phyloP scores from a whole-genome alignment of 495 filamentous ascomycete genomes.

The Trichoderma reesei region DNA sequence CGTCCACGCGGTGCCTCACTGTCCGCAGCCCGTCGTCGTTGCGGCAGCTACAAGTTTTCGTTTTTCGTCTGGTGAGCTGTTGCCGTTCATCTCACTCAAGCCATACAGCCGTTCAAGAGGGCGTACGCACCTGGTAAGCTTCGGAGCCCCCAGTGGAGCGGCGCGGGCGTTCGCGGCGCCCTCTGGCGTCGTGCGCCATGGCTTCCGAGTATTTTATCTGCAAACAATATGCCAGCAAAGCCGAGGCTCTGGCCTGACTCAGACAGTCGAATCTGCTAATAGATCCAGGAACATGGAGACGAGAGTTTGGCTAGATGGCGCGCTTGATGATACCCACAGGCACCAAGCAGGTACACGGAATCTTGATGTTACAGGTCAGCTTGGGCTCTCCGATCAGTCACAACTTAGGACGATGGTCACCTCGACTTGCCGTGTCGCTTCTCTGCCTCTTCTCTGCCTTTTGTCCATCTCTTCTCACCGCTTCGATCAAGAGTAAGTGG shows the following conservation, averaged over 20 bases:
- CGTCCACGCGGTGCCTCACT: background rate
- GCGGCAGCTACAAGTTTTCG: background rate
- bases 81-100: background rate
- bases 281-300: background rate
- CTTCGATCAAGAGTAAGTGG: no score
- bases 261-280: background rate
- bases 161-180: background rate
- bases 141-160: background rate
- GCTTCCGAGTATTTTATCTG: background rate
- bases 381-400: no score
- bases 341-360: no score
- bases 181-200: background rate
- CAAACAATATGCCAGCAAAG: background rate
- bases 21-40: background rate
- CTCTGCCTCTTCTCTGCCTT: no score
- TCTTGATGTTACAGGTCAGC: background rate
- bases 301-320: background rate
- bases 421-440: no score
- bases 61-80: background rate
- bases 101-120: background rate
- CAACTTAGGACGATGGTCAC: no score
- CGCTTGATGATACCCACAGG: background rate
- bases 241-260: background rate
- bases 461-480: no score
- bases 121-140: background rate